phyloP scores from a whole-genome alignment of 306 rosid genomes.

The Astragalus membranaceus region DNA sequence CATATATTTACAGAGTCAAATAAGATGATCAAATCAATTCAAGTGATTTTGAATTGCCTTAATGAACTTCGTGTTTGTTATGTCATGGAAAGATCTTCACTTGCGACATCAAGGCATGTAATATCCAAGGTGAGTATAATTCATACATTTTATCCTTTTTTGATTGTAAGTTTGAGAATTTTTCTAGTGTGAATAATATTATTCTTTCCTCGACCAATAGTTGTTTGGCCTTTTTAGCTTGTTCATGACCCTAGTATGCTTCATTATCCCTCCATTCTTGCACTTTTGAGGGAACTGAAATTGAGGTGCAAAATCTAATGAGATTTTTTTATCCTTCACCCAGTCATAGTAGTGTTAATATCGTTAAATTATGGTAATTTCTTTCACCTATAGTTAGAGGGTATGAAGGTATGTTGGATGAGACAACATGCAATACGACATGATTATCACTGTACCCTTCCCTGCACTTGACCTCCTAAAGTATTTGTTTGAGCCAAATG shows the following conservation, averaged over 20 bases:
- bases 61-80: slow-evolving; percentile 80
- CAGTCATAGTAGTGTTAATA: neutral
- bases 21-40: slow-evolving; percentile 69
- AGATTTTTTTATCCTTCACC: neutral
- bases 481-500: neutral
- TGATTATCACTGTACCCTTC: neutral
- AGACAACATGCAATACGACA: neutral
- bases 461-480: neutral
- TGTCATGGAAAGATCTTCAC: slow-evolving; percentile 50
- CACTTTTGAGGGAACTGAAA: neutral
- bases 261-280: neutral
- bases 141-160: too few species aligned
- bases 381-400: neutral
- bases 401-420: too few species aligned
- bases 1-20: slow-evolving; percentile 68
- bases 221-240: neutral
- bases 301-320: neutral
- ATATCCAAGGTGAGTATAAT: slow-evolving; percentile 48
- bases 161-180: too few species aligned
- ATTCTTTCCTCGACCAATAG: neutral
- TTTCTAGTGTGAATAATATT: neutral
- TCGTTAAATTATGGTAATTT: neutral
- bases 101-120: slow-evolving; percentile 38
- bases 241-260: neutral
- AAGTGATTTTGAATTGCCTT: slow-evolving; percentile 73